These are phyloP conservation scores for Rhododendron mucronatum DNA, from an alignment of 148 eudicot species.

Conservation along the genomic window DNA sequence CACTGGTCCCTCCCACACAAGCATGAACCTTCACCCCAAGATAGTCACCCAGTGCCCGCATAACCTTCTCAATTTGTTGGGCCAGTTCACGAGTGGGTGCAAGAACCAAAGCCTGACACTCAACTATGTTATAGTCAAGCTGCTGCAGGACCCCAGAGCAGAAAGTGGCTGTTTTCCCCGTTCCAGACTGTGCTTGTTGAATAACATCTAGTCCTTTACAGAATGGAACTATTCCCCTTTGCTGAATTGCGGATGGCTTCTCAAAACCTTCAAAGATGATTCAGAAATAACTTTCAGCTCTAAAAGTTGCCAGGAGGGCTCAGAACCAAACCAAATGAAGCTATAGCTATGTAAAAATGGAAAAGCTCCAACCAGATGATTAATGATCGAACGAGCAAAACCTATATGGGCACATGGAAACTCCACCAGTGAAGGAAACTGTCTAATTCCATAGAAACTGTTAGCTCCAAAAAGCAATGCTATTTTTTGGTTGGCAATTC, in stretches of 20 bases:
- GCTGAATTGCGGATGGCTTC: conserved; percentile 68
- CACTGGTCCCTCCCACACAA: conserved; percentile 82
- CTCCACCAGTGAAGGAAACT: not conserved
- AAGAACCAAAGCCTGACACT: conserved; percentile 55
- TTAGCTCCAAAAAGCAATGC: no score
- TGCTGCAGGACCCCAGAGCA: conserved; percentile 64
- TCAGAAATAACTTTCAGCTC: conserved; percentile 7
- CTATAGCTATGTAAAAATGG: not conserved
- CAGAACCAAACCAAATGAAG: not conserved
- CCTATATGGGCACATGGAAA: not conserved
- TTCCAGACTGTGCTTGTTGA: conserved; percentile 65
- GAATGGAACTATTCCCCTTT: conserved; percentile 60
- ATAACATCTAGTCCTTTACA: conserved; percentile 57
- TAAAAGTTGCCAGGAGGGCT: not conserved
- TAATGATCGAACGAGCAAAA: not conserved
- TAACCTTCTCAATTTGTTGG: conserved; percentile 59
- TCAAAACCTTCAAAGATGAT: conserved; percentile 40
- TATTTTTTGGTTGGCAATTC: no score
- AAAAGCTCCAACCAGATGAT: not conserved
- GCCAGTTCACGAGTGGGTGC: conserved; percentile 67
- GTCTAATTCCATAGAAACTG: not conserved
- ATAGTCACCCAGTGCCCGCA: conserved; percentile 67
- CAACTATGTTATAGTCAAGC: conserved; percentile 38
- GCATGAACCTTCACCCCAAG: conserved; percentile 79
- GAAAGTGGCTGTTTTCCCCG: conserved; percentile 63